A percentile compares a stretch with the other conserved stretches of the same genome.
Evolutionary conservation across 129 eudicot genomes (phyloP).

Genomic region (Chrysanthemum seticuspe): DNA sequence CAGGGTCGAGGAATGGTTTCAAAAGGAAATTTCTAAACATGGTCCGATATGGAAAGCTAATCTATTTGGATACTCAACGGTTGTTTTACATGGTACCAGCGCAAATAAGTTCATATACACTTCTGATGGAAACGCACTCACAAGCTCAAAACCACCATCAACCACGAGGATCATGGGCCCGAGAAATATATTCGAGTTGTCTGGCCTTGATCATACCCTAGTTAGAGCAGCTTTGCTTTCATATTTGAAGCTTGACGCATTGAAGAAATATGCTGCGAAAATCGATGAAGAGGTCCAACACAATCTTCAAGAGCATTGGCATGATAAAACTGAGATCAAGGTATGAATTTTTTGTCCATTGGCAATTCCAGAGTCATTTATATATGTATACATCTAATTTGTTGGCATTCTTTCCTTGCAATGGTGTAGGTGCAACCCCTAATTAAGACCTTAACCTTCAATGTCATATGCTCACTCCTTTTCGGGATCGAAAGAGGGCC

Average conservation of each 20-base stretch:
- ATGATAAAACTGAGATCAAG: constrained; percentile 30
- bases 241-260: constrained; percentile 40
- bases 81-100: too few relatives aligned
- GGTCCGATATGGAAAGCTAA: constrained; percentile 37
- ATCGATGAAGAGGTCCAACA: constrained; percentile 36
- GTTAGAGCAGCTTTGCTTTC: constrained; percentile 34
- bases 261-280: constrained; percentile 38
- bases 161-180: constrained; percentile 28
- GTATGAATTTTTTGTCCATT: constrained; percentile 10
- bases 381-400: background rate
- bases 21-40: constrained; percentile 26
- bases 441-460: constrained; percentile 43
- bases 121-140: constrained; percentile 26
- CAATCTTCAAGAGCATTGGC: constrained; percentile 38
- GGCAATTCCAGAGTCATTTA: too few relatives aligned
- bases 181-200: constrained; percentile 35
- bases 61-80: constrained; percentile 13
- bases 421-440: constrained; percentile 34
- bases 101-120: constrained; percentile 3
- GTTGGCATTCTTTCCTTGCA: background rate
- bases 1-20: constrained; percentile 34
- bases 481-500: constrained; percentile 46
- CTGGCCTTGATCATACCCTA: constrained; percentile 40
- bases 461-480: constrained; percentile 38
- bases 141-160: constrained; percentile 31